Evolutionary conservation across 768 basidiomycete species (phyloP).

Genomic region (Udeniomyces megalosporus): DNA sequence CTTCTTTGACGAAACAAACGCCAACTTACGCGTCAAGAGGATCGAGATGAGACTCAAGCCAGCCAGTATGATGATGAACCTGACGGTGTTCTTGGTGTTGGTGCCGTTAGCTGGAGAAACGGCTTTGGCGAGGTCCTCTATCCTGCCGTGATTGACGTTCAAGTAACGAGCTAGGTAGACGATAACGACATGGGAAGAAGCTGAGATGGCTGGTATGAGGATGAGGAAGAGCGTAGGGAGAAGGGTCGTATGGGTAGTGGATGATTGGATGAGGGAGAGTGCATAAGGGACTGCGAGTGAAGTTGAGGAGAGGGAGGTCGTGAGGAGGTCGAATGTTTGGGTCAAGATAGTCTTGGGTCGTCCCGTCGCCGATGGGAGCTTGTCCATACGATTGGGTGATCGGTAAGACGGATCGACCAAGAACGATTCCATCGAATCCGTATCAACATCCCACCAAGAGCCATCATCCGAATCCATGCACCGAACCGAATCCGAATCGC

Average conservation of each 20-base stretch:
- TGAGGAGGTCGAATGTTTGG: no score
- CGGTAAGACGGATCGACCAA: no score
- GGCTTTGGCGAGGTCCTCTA: conserved; percentile 11
- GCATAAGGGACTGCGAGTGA: conserved; percentile 9
- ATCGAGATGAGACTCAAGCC: conserved; percentile 8
- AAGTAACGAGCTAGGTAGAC: conserved; percentile 15
- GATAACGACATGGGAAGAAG: neutral
- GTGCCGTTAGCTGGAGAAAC: neutral
- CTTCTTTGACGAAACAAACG: no score
- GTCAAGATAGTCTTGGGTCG: no score
- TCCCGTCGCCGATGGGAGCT: no score
- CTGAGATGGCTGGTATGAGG: neutral
- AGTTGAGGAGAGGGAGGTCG: conserved; percentile 7
- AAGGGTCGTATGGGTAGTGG: conserved; percentile 6
- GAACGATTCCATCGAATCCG: no score
- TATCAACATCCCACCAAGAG: no score
- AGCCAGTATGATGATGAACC: neutral
- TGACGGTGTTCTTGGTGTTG: neutral
- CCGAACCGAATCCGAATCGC: no score
- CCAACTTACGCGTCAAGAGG: conserved; percentile 9
- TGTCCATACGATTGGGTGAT: no score
- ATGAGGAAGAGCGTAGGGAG: neutral
- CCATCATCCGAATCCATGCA: no score
- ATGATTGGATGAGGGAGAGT: neutral
- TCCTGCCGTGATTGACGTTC: neutral